Percentiles rank a stretch among this genome's conserved stretches.
phyloP scores from a whole-genome alignment of 441 rosid genomes.

The California macrophylla region DNA sequence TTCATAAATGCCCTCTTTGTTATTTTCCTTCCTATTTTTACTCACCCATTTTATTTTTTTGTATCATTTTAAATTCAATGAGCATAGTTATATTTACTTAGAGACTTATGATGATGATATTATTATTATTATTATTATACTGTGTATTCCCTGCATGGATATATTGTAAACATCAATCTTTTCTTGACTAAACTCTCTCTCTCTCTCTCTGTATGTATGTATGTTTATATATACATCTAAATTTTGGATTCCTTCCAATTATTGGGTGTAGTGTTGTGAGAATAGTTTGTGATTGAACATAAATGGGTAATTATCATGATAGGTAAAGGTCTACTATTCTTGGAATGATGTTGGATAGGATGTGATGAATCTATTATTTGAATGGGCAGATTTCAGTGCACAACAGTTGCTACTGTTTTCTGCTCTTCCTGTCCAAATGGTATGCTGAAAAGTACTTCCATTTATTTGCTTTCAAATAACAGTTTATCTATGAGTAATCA shows the following conservation, averaged over 20 bases:
- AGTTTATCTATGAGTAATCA: neutral
- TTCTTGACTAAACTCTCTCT: neutral
- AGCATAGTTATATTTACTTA: neutral
- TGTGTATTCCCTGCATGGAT: neutral
- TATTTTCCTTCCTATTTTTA: neutral
- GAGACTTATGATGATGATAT: neutral
- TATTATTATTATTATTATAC: neutral
- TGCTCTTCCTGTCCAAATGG: neutral
- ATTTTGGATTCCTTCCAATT: neutral
- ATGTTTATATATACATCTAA: neutral
- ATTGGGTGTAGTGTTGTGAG: neutral
- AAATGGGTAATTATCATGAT: neutral
- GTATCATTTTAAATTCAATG: neutral
- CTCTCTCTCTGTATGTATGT: neutral
- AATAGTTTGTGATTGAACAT: neutral
- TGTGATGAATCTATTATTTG: slow-evolving; percentile 1
- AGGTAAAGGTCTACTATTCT: neutral
- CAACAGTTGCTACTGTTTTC: neutral
- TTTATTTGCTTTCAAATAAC: neutral
- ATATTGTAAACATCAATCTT: neutral
- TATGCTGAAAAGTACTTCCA: neutral
- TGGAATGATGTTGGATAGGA: neutral
- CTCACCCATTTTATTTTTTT: neutral
- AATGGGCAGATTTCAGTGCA: neutral
- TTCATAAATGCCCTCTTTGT: neutral